Percentiles rank a stretch among this genome's conserved stretches.
Conservation (phyloP, 1,284 basidiomycete species). For the Boletellus sp. region DNA sequence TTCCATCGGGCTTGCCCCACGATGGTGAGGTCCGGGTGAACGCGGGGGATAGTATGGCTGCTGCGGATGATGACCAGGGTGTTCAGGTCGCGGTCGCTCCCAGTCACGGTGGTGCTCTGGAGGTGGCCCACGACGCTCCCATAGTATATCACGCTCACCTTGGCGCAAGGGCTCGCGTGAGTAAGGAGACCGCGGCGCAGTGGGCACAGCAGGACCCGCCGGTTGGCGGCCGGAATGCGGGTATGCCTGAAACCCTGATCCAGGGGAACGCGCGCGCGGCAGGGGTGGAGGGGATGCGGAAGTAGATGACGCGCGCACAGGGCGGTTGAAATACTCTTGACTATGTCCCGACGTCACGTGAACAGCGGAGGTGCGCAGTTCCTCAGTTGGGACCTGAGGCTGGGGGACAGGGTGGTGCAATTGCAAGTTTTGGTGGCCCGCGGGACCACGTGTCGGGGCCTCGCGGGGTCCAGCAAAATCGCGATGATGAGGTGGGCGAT, state of each 20-base stretch:
- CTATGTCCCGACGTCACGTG: conserved; percentile 38
- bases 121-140: conserved; percentile 50
- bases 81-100: conserved; percentile 52
- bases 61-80: conserved; percentile 37
- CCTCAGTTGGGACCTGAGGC: conserved; percentile 45
- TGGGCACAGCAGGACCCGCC: conserved; percentile 51
- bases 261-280: conserved; percentile 45
- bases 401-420: conserved; percentile 67
- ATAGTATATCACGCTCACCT: conserved; percentile 43
- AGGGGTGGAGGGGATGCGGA: conserved; percentile 53
- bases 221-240: conserved; percentile 44
- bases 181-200: conserved; percentile 54
- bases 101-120: conserved; percentile 46
- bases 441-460: conserved; percentile 42
- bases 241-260: conserved; percentile 43
- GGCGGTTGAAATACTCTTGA: conserved; percentile 51
- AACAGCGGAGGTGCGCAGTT: conserved; percentile 41
- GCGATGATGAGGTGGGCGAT: conserved; percentile 56
- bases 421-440: conserved; percentile 51
- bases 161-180: conserved; percentile 42
- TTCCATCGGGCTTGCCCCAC: conserved; percentile 40
- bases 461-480: conserved; percentile 53
- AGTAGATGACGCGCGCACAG: conserved; percentile 46
- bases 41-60: conserved; percentile 28
- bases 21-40: conserved; percentile 31